Conservation (phyloP, 2,329 filamentous ascomycete species). For the Fusarium mexicanum region DNA sequence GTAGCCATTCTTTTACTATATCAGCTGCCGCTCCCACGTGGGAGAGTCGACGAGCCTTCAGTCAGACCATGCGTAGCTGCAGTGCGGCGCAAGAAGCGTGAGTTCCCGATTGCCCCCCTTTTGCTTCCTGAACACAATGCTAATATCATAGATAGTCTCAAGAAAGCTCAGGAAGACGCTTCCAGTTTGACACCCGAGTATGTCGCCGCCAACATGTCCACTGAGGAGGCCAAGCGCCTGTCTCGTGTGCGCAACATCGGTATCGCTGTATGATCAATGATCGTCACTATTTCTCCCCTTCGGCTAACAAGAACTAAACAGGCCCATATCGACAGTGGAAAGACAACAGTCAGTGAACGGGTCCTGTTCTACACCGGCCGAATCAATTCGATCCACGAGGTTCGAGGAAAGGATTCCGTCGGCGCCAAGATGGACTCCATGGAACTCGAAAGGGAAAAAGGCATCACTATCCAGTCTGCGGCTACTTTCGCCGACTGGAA, state of each 20-base stretch:
- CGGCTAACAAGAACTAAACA: slow-evolving; percentile 48
- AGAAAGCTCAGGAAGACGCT: slow-evolving; percentile 64
- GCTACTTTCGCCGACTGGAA: slow-evolving; percentile 98
- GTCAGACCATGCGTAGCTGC: slow-evolving; percentile 45
- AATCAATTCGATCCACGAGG: slow-evolving; percentile 97
- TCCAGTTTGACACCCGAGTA: slow-evolving; percentile 63
- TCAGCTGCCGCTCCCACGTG: slow-evolving; percentile 34
- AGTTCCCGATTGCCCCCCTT: slow-evolving; percentile 22
- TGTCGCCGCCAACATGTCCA: slow-evolving; percentile 81
- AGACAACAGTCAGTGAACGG: slow-evolving; percentile 95
- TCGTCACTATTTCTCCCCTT: neutral
- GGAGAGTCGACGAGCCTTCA: slow-evolving; percentile 47
- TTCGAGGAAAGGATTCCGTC: slow-evolving; percentile 91
- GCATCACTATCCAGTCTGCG: slow-evolving; percentile 98
- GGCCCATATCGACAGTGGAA: slow-evolving; percentile 98
- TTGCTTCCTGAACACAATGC: slow-evolving; percentile 2
- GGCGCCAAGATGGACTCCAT: slow-evolving; percentile 99
- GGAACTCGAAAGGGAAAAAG: slow-evolving; percentile 98
- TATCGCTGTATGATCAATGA: slow-evolving; percentile 75
- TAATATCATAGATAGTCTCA: slow-evolving; percentile 50
- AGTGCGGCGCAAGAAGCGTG: slow-evolving; percentile 56
- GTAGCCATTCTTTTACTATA: slow-evolving; percentile 42
- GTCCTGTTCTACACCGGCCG: slow-evolving; percentile 98
- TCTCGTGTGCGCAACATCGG: slow-evolving; percentile 93
- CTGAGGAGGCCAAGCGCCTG: slow-evolving; percentile 80